phyloP scores from a whole-genome alignment of 1,284 basidiomycete species.

The Austroboletus novae-zelandiae region DNA sequence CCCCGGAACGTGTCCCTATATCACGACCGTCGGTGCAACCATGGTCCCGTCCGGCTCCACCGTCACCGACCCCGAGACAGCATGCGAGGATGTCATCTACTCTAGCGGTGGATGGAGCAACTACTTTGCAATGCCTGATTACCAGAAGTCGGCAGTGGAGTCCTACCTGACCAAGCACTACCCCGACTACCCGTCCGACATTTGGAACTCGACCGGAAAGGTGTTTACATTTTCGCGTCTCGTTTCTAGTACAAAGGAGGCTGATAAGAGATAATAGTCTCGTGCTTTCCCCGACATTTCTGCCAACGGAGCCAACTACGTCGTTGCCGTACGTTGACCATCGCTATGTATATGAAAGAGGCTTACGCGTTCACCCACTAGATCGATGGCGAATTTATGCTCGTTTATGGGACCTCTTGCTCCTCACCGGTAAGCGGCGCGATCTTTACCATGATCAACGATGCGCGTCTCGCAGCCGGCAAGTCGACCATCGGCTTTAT shows the following conservation, averaged over 20 bases:
- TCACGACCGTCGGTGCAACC: conserved; percentile 58
- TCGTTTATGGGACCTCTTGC: conserved; percentile 38
- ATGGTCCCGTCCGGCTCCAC: conserved; percentile 43
- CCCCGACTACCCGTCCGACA: conserved; percentile 35
- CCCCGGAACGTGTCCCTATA: conserved; percentile 55
- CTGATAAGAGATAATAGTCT: conserved; percentile 18
- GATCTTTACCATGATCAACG: conserved; percentile 47
- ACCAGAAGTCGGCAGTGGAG: conserved; percentile 35
- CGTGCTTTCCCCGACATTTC: conserved; percentile 47
- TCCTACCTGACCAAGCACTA: conserved; percentile 32
- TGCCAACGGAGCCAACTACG: conserved; percentile 40
- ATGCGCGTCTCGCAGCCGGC: conserved; percentile 37
- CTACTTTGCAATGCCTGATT: conserved; percentile 37
- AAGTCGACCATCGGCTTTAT: conserved; percentile 40
- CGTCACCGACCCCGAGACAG: conserved; percentile 36
- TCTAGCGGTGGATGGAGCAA: conserved; percentile 51
- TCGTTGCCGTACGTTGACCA: conserved; percentile 33
- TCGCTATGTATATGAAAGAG: neutral
- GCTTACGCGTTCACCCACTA: neutral
- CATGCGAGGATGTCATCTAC: conserved; percentile 39
- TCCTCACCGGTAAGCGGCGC: conserved; percentile 39
- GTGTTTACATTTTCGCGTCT: conserved; percentile 14
- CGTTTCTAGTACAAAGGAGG: neutral
- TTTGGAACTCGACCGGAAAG: conserved; percentile 45
- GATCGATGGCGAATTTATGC: conserved; percentile 35